Evolutionary conservation across 192 early-diverging fungal species (phyloP), one percentile per base, ranked within the genome.

Genomic region (Coemansia sp.): DNA sequence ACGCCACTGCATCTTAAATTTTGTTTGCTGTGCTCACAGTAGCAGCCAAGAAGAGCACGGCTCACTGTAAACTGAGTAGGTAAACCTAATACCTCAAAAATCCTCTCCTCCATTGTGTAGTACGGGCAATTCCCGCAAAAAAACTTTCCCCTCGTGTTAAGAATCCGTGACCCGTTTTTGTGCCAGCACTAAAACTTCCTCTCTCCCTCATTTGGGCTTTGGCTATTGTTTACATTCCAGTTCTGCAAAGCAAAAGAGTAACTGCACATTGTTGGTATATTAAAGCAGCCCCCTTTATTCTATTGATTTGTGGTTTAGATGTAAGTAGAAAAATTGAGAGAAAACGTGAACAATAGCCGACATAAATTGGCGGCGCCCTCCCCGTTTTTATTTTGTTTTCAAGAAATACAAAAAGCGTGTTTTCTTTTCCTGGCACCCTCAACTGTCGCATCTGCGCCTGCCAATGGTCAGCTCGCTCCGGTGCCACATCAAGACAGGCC

Each of bases 281-380:
- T 57, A 39, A 54, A 54, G 29, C 53, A 14, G 55, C 37, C 32
- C 32, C 9, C 19, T 39, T 57, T 57, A 37, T 57, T 5, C 10
- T 37, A 20, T 37, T 38, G 54, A n/a, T n/a, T n/a, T n/a, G n/a
- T n/a, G n/a, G n/a, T n/a, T n/a, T n/a, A n/a, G n/a, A n/a, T n/a
- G n/a, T n/a, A n/a, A 14, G 23, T 27, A 57, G 35, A 13, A 32
- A 54, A 54, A 26, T 18, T 54, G 29, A n/a, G 27, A 32, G 13
- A 61, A 61, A 50, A 1, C 26, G 8, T 32, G 47, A 50, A 61
- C 59, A 61, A 61, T 61, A 19, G n/a, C 59, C 49, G 9, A 32
- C 41, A 14, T 50, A 61, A 61, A 61, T 19, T 50, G 59, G 59
- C 47, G 59, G 59, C 59, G 59, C 48, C 37, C 18, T 32, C 59